phyloP scores from a whole-genome alignment of 83 land plant genomes.

The Picea abies region DNA sequence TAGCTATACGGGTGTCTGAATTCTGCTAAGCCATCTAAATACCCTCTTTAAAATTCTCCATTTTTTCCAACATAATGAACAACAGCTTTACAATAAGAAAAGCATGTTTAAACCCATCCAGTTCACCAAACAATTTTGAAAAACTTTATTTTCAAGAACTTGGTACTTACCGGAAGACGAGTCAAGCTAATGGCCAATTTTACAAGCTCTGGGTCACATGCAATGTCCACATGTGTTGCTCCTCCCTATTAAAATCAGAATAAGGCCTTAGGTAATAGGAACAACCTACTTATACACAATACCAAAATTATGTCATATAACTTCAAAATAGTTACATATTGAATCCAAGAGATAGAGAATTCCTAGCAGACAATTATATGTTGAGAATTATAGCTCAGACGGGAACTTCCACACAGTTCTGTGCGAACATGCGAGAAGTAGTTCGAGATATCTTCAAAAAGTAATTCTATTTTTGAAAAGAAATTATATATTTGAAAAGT shows the following conservation, averaged over 20 bases:
- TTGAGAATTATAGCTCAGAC: too few relatives aligned
- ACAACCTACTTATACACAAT: neutral
- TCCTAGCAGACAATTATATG: neutral
- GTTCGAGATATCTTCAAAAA: too few relatives aligned
- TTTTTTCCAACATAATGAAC: too few relatives aligned
- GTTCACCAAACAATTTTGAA: neutral
- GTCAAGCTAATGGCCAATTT: conserved; percentile 75
- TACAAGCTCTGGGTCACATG: conserved; percentile 87
- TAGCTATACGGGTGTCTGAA: too few relatives aligned
- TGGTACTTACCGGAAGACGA: conserved; percentile 70
- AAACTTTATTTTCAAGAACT: neutral
- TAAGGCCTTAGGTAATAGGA: neutral
- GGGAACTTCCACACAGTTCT: too few relatives aligned
- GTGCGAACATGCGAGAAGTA: too few relatives aligned
- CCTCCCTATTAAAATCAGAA: conserved; percentile 69
- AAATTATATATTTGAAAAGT: too few relatives aligned
- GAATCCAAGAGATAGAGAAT: neutral
- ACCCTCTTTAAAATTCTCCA: too few relatives aligned
- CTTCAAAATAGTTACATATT: neutral
- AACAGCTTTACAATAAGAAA: too few relatives aligned
- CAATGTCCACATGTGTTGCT: conserved; percentile 97
- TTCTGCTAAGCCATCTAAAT: too few relatives aligned
- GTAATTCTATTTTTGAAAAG: too few relatives aligned
- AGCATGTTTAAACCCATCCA: neutral
- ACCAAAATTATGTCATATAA: neutral